Evolutionary conservation across 768 basidiomycete species (phyloP), one percentile per base, ranked within the genome.

Genomic region (Lentinula raphanica): DNA sequence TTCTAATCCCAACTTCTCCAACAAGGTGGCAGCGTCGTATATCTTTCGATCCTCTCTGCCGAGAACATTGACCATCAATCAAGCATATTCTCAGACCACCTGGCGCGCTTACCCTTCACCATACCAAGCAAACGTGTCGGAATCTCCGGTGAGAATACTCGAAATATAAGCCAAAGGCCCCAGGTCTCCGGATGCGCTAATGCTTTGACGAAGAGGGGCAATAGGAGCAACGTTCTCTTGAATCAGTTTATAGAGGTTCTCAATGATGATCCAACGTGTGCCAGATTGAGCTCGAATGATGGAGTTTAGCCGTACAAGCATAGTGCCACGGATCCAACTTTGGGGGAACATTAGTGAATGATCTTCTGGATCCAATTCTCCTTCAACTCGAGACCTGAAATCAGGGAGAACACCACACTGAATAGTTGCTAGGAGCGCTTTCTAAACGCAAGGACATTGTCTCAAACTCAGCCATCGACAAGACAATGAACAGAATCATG

Each of bases 401-500:
- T 29, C 29, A 9, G 49, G 49, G 17, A 49, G 49, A 21, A 49
- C 31, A 29, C 49, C 49, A 15, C 42, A 44, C 7, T 21, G 42
- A 7, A 44, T 44, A 12, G 2, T 25, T 1, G 42, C 42, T 8
- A 44, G 42, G 7, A 44, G 21, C 19, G 19, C 21, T 44, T 44
- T 44, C 42, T 44, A 5, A 2, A 17, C 5, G n/a, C 5, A 7
- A 40, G 12, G 23, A 9, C 19, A 21, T 7, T 11, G 11, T 9
- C 8, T 44, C 19, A 44, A 21, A 9, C 23, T 23, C 3, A 3
- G 19, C 40, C 19, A 19, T 21, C 88, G 54, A n/a, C n/a, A n/a
- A n/a, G n/a, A n/a, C n/a, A n/a, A n/a, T n/a, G n/a, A n/a, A n/a
- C n/a, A n/a, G n/a, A n/a, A n/a, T n/a, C n/a, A n/a, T n/a, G 91